Base-by-base conservation (phyloP, 1,139 yeast species). In the Protomyces pachydermus region DNA sequence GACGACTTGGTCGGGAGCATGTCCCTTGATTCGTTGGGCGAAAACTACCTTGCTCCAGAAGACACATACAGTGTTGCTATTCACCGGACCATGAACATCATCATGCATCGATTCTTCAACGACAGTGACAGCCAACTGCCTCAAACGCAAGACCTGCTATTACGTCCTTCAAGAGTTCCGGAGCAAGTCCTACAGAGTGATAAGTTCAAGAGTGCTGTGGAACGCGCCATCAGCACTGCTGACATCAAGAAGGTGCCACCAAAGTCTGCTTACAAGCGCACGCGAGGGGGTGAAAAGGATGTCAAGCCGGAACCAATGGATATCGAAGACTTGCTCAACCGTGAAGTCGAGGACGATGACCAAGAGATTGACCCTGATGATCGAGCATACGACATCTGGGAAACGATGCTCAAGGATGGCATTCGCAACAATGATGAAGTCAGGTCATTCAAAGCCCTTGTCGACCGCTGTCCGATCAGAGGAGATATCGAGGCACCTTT, bases 1-100 rank as follows among this genome's bases (percentile, higher is more conserved):
- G 79, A 74, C 53, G 67, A 72, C 6, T 70, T 74, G n/a, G 76
- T 83, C 6, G 75, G 74, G 2, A 67, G 68, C 1, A 74, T 80
- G 78, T 79, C 78, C 63, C 64, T 80, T n/a, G 38, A 35, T 5
- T 77, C 23, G 25, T 20, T 42, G 12, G 48, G 23, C 12, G n/a
- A 50, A 56, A 71, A 70, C 58, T 18, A 9, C 5, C 46, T 66
- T n/a, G 62, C 58, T 8, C 70, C 72, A 0, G 73, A 71, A 37
- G 68, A 70, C 32, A 65, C 70, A 1, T 71, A 66, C 56, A 74
- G 74, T 64, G 77, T 77, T 3, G 63, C 71, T 1, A 68, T 73
- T 12, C 72, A 72, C 48, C 71, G 76, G 9, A 65, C 76, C 38
- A 67, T 67, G 42, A 71, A 74, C 45, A 74, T 72, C 18, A 68